Percentiles rank a stretch among this genome's conserved stretches.
Conservation (phyloP, 768 basidiomycete genomes). For the Suillus occidentalis region DNA sequence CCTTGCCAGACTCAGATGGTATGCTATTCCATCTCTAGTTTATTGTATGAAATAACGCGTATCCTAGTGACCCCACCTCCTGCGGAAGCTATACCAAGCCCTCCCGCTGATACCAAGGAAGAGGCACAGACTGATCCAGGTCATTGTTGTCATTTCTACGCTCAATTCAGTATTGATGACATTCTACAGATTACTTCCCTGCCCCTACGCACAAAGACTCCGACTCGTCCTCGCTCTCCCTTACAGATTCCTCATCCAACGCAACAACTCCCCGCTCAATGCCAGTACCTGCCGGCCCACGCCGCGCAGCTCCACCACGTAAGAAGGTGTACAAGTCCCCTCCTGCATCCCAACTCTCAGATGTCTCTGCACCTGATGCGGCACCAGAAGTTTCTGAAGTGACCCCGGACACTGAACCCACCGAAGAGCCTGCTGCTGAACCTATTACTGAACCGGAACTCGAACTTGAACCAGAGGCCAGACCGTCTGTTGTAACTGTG, state of each 20-base stretch:
- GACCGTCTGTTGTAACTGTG: slow-evolving; percentile 8
- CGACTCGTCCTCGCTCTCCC: slow-evolving; percentile 26
- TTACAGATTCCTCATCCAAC: slow-evolving; percentile 16
- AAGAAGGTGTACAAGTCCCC: slow-evolving; percentile 59
- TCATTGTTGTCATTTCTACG: slow-evolving; percentile 5
- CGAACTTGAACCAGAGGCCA: neutral
- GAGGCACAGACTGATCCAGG: slow-evolving; percentile 18
- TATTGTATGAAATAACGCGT: neutral
- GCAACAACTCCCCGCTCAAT: slow-evolving; percentile 48
- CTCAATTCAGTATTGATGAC: slow-evolving; percentile 19
- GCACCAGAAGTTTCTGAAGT: slow-evolving; percentile 4
- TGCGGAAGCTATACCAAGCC: slow-evolving; percentile 7
- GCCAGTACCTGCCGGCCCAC: slow-evolving; percentile 74
- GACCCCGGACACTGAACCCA: neutral
- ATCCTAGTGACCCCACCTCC: slow-evolving; percentile 18
- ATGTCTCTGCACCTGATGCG: slow-evolving; percentile 25
- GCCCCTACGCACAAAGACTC: slow-evolving; percentile 16
- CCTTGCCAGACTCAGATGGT: slow-evolving; percentile 21
- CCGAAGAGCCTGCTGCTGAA: neutral
- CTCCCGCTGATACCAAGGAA: slow-evolving; percentile 3
- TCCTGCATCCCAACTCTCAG: slow-evolving; percentile 31
- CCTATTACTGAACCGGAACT: neutral
- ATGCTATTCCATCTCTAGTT: neutral
- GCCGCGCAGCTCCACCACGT: slow-evolving; percentile 73
- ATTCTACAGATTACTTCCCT: slow-evolving; percentile 21